Conservation (phyloP, 805 yeast species). For the Candida koratica region DNA sequence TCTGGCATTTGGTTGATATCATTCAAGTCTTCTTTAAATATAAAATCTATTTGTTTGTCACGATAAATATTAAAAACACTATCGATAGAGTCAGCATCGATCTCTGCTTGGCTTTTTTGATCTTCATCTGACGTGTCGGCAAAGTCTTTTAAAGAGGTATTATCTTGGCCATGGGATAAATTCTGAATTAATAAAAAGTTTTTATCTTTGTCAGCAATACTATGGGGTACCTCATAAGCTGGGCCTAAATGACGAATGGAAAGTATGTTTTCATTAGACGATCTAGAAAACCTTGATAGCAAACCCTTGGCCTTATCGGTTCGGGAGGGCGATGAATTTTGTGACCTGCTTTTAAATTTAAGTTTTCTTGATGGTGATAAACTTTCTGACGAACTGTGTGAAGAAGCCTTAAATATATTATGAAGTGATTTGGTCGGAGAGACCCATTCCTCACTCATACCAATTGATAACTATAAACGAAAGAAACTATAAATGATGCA, state of each 20-base stretch:
- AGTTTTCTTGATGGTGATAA: conserved; percentile 7
- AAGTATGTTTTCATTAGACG: conserved; percentile 2
- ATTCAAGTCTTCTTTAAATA: conserved; percentile 30
- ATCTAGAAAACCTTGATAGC: background rate
- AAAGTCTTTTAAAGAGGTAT: conserved; percentile 29
- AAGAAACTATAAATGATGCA: too few species aligned
- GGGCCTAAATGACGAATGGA: conserved; percentile 5
- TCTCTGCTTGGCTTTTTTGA: conserved; percentile 10
- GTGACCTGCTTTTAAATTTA: conserved; percentile 1
- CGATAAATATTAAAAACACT: conserved; percentile 29
- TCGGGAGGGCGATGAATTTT: too few species aligned
- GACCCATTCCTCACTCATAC: conserved; percentile 15
- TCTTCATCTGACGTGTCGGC: conserved; percentile 32
- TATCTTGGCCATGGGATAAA: background rate
- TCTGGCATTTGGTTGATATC: conserved; percentile 8
- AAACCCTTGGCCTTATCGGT: too few species aligned
- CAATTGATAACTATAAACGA: background rate
- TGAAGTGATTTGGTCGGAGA: conserved; percentile 27
- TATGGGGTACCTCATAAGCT: background rate
- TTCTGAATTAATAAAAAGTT: background rate
- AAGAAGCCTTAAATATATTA: conserved; percentile 20
- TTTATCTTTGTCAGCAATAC: background rate
- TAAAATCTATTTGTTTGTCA: conserved; percentile 13
- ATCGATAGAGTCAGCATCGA: conserved; percentile 28
- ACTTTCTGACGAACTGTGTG: conserved; percentile 15